A percentile compares a stretch with the other conserved stretches of the same genome.
phyloP scores from a whole-genome alignment of 176 grass and related monocot genomes.

The Carex littledalei region DNA sequence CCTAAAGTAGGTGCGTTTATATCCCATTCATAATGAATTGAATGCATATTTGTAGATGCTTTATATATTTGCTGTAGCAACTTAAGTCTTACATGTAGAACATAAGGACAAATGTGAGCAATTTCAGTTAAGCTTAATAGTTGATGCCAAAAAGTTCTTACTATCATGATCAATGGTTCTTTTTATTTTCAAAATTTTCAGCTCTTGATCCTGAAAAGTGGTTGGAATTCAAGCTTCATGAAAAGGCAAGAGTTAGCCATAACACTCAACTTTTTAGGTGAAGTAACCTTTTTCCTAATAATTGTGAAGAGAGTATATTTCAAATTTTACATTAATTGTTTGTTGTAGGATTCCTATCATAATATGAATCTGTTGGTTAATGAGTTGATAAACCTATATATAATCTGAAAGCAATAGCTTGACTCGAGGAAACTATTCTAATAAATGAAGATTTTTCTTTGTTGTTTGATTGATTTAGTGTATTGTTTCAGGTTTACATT shows the following conservation, averaged over 20 bases:
- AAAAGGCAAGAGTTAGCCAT: constrained; percentile 82
- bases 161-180: neutral
- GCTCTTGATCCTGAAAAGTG: constrained; percentile 96
- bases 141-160: neutral
- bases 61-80: neutral
- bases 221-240: constrained; percentile 89
- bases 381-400: neutral
- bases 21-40: neutral
- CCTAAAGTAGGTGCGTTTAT: constrained; percentile 60
- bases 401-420: neutral
- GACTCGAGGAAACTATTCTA: neutral
- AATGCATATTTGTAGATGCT: neutral
- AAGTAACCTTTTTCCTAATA: neutral
- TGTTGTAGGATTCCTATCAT: neutral
- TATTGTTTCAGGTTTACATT: constrained; percentile 68
- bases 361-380: neutral
- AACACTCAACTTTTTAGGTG: constrained; percentile 86
- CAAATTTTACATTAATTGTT: constrained; percentile 1
- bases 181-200: constrained; percentile 27
- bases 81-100: neutral
- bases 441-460: neutral
- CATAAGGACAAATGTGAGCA: neutral
- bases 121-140: neutral
- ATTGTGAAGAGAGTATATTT: neutral
- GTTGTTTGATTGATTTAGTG: neutral